Conservation (phyloP, 352 stramenopile genomes). For the Globisporangium polare region DNA sequence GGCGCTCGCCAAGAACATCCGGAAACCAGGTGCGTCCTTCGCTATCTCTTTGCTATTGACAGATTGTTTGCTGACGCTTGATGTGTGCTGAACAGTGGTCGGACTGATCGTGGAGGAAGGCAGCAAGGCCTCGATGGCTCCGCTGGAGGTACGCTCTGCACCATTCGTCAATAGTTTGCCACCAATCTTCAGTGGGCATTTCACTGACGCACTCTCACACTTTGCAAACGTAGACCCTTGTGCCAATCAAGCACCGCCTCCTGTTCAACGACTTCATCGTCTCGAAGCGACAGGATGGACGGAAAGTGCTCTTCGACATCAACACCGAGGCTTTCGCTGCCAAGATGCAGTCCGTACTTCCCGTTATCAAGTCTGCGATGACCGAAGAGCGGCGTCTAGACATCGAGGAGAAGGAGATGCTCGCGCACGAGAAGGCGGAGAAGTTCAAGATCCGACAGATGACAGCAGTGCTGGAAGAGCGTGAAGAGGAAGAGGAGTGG, state of each 20-base stretch:
- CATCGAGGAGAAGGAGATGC: conserved; percentile 36
- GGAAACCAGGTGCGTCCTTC: conserved; percentile 43
- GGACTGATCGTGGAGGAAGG: conserved; percentile 52
- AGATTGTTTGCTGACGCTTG: conserved; percentile 10
- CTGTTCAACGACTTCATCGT: conserved; percentile 57
- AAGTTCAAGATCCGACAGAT: conserved; percentile 19
- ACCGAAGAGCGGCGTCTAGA: conserved; percentile 32
- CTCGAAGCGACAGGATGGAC: conserved; percentile 24
- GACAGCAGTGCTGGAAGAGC: conserved; percentile 19
- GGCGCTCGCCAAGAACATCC: conserved; percentile 65
- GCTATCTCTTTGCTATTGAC: conserved; percentile 5
- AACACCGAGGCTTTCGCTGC: conserved; percentile 38
- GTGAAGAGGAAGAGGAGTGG: conserved; percentile 13
- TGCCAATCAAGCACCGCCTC: conserved; percentile 41
- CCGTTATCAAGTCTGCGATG: conserved; percentile 48
- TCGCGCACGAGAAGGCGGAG: conserved; percentile 16
- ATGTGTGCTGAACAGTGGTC: conserved; percentile 26
- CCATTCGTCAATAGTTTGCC: not conserved
- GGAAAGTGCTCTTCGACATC: conserved; percentile 48
- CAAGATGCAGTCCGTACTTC: conserved; percentile 41
- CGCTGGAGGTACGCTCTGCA: conserved; percentile 11
- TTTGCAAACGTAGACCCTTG: conserved; percentile 24
- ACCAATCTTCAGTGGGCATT: not conserved
- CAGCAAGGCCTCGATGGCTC: conserved; percentile 29
- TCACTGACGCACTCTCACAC: conserved; percentile 1